Percentiles rank a stretch among this genome's conserved stretches.
phyloP scores from a whole-genome alignment of 345 rosid genomes.

The Laguncularia racemosa region DNA sequence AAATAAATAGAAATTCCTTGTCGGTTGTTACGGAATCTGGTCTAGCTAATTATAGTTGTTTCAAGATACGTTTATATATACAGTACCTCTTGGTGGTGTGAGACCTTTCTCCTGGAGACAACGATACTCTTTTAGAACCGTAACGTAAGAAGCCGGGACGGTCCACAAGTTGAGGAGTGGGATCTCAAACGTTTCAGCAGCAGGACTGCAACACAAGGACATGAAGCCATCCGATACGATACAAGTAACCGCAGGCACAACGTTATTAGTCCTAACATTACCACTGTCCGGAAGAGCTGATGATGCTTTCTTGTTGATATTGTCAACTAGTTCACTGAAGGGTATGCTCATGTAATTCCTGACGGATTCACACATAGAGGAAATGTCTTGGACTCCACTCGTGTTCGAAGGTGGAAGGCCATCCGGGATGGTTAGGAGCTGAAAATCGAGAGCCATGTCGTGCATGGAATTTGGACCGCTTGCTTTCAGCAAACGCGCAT shows the following conservation, averaged over 20 bases:
- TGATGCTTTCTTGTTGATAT: neutral
- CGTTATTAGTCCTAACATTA: too few relatives aligned
- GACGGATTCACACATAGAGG: constrained; percentile 2
- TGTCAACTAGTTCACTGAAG: constrained; percentile 3
- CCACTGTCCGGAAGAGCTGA: neutral
- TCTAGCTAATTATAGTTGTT: too few relatives aligned
- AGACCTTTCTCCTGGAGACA: constrained; percentile 10
- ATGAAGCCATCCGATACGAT: constrained; percentile 15
- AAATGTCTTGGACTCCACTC: constrained; percentile 7
- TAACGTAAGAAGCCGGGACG: neutral
- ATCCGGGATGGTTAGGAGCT: constrained; percentile 12
- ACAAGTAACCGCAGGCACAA: constrained; percentile 9
- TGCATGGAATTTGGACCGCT: neutral
- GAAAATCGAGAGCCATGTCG: constrained; percentile 7
- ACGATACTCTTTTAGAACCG: neutral
- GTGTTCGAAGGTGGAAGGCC: neutral
- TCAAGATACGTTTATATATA: too few relatives aligned
- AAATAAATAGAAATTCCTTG: too few relatives aligned
- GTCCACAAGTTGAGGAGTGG: constrained; percentile 4
- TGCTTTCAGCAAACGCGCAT: constrained; percentile 8
- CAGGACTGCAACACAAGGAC: constrained; percentile 3
- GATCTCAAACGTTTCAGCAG: constrained; percentile 7
- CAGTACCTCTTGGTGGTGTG: constrained; percentile 13
- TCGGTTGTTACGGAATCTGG: too few relatives aligned
- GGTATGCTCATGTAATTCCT: constrained; percentile 4